Evolutionary conservation across 2,329 filamentous ascomycete genomes (phyloP).

Genomic region (Byssothecium circinans): DNA sequence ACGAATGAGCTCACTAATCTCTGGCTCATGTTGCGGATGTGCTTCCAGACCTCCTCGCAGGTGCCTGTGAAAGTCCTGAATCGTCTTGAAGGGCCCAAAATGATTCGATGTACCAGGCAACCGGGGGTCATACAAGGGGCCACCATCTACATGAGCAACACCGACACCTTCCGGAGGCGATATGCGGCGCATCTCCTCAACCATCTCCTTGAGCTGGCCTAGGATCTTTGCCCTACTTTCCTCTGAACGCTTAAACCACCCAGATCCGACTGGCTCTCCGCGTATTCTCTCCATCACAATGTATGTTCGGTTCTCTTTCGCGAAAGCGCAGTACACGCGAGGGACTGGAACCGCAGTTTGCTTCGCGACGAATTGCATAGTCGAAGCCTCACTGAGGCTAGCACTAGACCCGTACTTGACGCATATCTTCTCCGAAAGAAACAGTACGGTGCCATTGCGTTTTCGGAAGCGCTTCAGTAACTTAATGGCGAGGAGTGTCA

Average conservation of each 20-base stretch:
- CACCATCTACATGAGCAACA: conserved; percentile 3
- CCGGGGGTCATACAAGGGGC: conserved; percentile 24
- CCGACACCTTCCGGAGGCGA: neutral
- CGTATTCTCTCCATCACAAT: conserved; percentile 50
- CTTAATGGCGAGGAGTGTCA: conserved; percentile 11
- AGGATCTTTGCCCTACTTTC: conserved; percentile 5
- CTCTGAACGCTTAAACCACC: conserved; percentile 13
- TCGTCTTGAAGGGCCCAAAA: too few relatives aligned
- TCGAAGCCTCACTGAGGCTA: conserved; percentile 34
- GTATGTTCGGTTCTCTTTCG: conserved; percentile 41
- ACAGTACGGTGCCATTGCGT: conserved; percentile 2
- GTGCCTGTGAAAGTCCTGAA: conserved; percentile 9
- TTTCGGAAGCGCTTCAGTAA: conserved; percentile 7
- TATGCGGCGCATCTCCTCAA: conserved; percentile 11
- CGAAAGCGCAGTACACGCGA: conserved; percentile 48
- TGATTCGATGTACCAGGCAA: too few relatives aligned
- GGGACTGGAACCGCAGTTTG: conserved; percentile 51
- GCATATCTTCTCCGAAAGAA: conserved; percentile 1
- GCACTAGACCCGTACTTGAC: neutral
- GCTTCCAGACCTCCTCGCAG: conserved; percentile 31
- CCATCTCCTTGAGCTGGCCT: conserved; percentile 6
- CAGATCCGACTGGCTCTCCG: conserved; percentile 19
- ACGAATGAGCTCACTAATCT: conserved; percentile 26
- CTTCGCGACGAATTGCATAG: conserved; percentile 44
- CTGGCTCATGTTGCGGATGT: conserved; percentile 29